These are phyloP conservation scores for Penicillium decumbens DNA, from an alignment of 2,329 filamentous ascomycete species.

Conservation along the genomic window DNA sequence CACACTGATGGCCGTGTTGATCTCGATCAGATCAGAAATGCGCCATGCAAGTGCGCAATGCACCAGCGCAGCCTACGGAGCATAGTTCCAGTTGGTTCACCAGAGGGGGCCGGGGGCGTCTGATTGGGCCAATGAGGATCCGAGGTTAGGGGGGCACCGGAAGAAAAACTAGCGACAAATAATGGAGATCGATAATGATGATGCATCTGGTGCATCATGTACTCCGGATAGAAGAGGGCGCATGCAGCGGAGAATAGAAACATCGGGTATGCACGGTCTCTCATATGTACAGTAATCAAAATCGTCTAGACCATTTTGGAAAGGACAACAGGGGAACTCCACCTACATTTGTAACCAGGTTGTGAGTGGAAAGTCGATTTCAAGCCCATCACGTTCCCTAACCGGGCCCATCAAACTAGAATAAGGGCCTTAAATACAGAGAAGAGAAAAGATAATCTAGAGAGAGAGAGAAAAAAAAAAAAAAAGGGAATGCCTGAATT, in stretches of 20 bases:
- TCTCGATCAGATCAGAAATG: constrained; percentile 4
- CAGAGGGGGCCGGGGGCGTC: not conserved
- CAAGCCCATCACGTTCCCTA: not conserved
- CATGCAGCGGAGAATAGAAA: constrained; percentile 19
- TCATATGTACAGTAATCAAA: not conserved
- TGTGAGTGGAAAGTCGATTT: not conserved
- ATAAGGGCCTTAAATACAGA: not conserved
- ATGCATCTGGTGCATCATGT: constrained; percentile 27
- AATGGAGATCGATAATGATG: constrained; percentile 18
- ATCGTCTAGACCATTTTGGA: not conserved
- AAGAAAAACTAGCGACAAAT: constrained; percentile 11
- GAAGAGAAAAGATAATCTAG: too few relatives aligned
- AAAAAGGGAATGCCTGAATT: constrained; percentile 4
- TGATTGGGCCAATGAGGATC: constrained; percentile 10
- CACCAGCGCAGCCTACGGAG: constrained; percentile 13
- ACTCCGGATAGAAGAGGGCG: constrained; percentile 20
- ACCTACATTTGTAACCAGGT: not conserved
- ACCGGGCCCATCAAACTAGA: not conserved
- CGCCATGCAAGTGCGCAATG: constrained; percentile 6
- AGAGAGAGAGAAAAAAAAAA: not conserved
- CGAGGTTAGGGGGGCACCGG: constrained; percentile 7
- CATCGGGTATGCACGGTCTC: constrained; percentile 21
- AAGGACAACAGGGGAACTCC: not conserved
- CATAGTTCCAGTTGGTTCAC: constrained; percentile 9
- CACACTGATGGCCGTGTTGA: constrained; percentile 2